These are phyloP conservation scores for Colletotrichum australisinense DNA, from an alignment of 2,329 filamentous ascomycete genomes.

Conservation along the genomic window DNA sequence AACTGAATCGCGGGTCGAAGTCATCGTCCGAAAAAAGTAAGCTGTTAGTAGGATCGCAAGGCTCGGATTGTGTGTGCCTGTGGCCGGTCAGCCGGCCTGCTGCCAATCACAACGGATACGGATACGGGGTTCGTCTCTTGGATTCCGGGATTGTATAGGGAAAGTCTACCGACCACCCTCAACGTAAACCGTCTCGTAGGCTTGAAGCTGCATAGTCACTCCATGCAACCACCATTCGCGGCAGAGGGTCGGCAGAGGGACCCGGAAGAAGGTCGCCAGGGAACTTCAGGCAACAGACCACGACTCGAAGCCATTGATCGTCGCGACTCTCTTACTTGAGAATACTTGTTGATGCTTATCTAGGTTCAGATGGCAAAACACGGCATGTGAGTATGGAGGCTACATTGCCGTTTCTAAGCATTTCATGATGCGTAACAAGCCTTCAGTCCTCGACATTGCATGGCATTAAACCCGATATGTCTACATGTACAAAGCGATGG, in stretches of 20 bases:
- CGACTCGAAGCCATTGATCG: not conserved
- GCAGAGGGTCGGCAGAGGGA: not conserved
- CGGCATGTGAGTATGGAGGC: not conserved
- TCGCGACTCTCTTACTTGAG: not conserved
- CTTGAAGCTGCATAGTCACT: not conserved
- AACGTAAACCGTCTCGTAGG: not conserved
- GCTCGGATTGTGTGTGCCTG: not conserved
- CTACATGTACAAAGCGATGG: not conserved
- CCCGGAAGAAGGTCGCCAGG: not conserved
- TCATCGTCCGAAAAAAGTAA: conserved; percentile 3
- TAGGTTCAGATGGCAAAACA: not conserved
- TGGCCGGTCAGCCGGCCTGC: not conserved
- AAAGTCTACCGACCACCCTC: conserved; percentile 18
- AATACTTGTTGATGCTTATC: not conserved
- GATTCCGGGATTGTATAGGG: not conserved
- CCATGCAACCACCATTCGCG: not conserved
- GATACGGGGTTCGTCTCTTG: conserved; percentile 33
- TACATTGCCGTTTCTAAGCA: not conserved
- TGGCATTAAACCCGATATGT: not conserved
- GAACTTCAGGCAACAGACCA: not conserved
- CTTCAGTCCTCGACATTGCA: not conserved
- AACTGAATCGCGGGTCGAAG: conserved; percentile 1
- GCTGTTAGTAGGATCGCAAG: not conserved
- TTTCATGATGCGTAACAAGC: not conserved
- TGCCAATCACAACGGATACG: conserved; percentile 21